Evolutionary conservation across 306 rosid genomes (phyloP), one percentile per base, ranked within the genome.

Genomic region (Medicago ruthenica): DNA sequence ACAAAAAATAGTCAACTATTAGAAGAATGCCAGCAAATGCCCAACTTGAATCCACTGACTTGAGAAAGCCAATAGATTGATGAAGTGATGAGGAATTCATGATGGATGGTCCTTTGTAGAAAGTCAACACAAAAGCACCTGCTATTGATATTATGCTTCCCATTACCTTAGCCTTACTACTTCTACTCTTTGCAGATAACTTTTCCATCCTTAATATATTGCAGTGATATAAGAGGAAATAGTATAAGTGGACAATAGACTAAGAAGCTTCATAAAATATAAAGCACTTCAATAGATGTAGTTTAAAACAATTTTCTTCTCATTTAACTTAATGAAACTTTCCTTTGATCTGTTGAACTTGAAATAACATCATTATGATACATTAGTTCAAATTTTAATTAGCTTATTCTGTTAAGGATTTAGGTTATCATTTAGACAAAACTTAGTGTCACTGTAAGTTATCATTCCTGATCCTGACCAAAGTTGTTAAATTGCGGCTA

Each of bases 131-230:
- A 85, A 91, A 91, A 85, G 97, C 95, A 54, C 96, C 97, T 65
- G 83, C 50, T 83, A 94, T 88, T 72, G 98, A 94, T 67, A 92
- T 81, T 75, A 89, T 54, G 58, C 96, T 90, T 74, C 98, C 98
- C 62, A 85, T 4, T 47, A 94, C 78, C 79, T 94, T 94, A 5
- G 98, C 98, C 67, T 80, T 93, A 57, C 92, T 88, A 77, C 93
- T 91, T 74, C 48, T 86, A 39, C 95, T 86, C 73, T 76, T 85
- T 68, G 72, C 34, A 20, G 81, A 88, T 37, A 89, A 74, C 76
- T 76, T 90, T 78, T 93, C 98, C 98, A 93, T 85, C 91, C 98
- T 93, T 73, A 39, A 73, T n/a, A n/a, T n/a, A n/a, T 42, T 53
- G 12, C 58, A 27, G 8, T 24, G 31, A 36, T 15, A 36, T 15